Conservation (phyloP, 805 yeast genomes). For the Kodamaea nitidulidarum region DNA sequence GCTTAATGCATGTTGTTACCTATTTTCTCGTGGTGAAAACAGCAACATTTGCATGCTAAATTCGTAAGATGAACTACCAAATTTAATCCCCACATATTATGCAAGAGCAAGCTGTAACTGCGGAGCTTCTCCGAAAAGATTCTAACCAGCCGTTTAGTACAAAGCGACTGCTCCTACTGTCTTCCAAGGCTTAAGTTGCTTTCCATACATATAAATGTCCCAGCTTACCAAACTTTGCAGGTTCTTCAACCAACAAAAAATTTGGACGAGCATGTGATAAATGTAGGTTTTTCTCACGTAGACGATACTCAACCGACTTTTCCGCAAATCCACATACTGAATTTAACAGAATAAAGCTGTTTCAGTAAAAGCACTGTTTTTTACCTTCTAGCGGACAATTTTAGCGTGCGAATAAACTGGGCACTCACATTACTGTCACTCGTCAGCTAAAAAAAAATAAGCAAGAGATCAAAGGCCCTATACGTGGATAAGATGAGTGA, state of each 20-base stretch:
- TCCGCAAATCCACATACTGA: neutral
- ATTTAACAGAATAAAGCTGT: neutral
- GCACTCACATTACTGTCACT: neutral
- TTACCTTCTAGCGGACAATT: neutral
- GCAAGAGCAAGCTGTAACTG: no score
- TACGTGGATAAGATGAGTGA: constrained; percentile 4
- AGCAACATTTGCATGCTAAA: no score
- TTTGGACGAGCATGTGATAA: neutral
- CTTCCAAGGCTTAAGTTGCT: neutral
- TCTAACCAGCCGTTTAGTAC: no score
- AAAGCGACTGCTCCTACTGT: no score
- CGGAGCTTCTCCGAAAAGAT: no score
- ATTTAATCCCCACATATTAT: no score
- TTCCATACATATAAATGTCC: neutral
- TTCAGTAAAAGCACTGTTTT: neutral
- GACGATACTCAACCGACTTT: neutral
- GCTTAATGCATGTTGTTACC: no score
- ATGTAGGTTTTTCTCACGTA: neutral
- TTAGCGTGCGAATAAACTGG: neutral
- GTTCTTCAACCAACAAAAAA: neutral
- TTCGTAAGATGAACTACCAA: no score
- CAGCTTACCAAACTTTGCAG: neutral
- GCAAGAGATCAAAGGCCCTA: neutral
- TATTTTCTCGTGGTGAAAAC: no score
- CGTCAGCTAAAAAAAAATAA: constrained; percentile 2